Evolutionary conservation across 768 basidiomycete species (phyloP), one percentile per base, ranked within the genome.

Genomic region (Phanerochaete carnosa): DNA sequence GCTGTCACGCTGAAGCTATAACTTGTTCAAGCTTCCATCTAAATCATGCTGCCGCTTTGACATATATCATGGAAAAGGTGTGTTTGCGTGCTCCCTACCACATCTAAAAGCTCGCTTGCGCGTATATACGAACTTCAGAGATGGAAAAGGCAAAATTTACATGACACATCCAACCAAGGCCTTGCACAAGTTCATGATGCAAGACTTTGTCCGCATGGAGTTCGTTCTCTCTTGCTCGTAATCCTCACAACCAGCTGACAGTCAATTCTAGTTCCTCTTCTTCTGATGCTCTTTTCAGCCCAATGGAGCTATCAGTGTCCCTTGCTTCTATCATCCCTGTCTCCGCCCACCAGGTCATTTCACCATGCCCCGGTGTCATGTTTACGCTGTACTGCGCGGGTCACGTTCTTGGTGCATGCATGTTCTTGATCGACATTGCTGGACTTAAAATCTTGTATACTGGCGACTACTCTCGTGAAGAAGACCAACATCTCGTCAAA

Each of bases 91-190:
- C 33, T 46, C 23, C 7, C 5, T 22, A 39, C 37, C 52, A 12
- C 51, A 46, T 16, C 45, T 30, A 56, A 5, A 35, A 59, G 16
- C 23, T 12, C 16, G 53, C 49, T 15, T 33, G 47, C 59, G 30
- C 39, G 35, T 64, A 7, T 66, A 98, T 96, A 99, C 97, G n/a
- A 98, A 98, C 73, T 99, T 99, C 74, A 81, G 86, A 72, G 95
- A 98, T 68, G 96, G 96, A 6, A 93, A 91, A 66, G 97, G 97
- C 26, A 97, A 97, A 69, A 95, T 99, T 16, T 99, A 99, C 76
- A 99, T 99, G 97, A 98, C 97, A 1, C 95, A 98, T 76, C 95
- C 97, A 1, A 99, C 97, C 15, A 99, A 99, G 74, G 97, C 95
- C 6, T 85, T 99, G 50, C 96, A 98, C 78, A 95, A 96, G 64